Percentiles rank a stretch among this genome's conserved stretches.
Evolutionary conservation across 805 yeast species (phyloP).

Genomic region (Sugiyamaella lignohabitans): DNA sequence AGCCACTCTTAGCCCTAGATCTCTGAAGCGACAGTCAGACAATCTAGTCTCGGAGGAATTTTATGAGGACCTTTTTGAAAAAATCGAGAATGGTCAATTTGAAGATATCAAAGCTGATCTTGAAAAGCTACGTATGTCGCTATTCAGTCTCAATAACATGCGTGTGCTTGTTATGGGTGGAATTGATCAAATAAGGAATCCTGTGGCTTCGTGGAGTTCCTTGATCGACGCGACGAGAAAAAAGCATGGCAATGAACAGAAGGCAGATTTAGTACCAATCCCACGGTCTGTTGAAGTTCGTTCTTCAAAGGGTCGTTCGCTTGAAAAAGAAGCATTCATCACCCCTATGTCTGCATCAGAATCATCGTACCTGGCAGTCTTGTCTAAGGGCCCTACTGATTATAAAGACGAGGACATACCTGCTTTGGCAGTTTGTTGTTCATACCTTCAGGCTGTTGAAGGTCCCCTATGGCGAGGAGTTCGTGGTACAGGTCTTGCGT

Average conservation of each 20-base stretch:
- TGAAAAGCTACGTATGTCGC: conserved; percentile 43
- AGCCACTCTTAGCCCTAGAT: conserved; percentile 47
- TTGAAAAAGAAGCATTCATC: conserved; percentile 51
- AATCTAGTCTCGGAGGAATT: conserved; percentile 55
- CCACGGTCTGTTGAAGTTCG: conserved; percentile 40
- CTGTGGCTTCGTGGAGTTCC: conserved; percentile 53
- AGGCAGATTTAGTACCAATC: conserved; percentile 5
- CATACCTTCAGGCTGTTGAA: conserved; percentile 76
- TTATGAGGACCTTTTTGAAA: conserved; percentile 41
- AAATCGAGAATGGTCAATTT: conserved; percentile 47
- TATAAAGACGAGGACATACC: conserved; percentile 56
- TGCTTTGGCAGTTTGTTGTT: conserved; percentile 64
- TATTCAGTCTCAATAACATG: conserved; percentile 54
- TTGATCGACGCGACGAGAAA: conserved; percentile 26
- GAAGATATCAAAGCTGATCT: conserved; percentile 42
- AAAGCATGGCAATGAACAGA: neutral
- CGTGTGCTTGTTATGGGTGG: conserved; percentile 71
- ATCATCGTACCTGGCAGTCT: conserved; percentile 59
- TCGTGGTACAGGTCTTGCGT: conserved; percentile 90
- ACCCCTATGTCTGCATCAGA: conserved; percentile 79
- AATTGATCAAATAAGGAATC: conserved; percentile 42
- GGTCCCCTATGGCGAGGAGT: conserved; percentile 98
- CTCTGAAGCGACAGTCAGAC: conserved; percentile 63
- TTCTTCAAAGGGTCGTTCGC: conserved; percentile 50
- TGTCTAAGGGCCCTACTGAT: conserved; percentile 53